Conservation (phyloP, 257 asterid species). For the Thymus quinquecostatus region DNA sequence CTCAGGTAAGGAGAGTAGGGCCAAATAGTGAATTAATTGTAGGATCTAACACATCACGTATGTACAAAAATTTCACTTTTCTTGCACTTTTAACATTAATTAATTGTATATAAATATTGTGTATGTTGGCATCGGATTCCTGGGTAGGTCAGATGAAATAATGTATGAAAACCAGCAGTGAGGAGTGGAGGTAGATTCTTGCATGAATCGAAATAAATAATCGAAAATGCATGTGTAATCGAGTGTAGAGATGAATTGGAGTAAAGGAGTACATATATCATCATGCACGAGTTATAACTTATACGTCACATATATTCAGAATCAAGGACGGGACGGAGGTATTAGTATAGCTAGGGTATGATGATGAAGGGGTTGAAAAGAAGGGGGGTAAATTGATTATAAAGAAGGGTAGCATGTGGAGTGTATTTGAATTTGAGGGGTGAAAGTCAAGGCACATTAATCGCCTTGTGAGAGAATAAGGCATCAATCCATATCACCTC, state of each 20-base stretch:
- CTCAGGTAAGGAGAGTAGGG: too few species aligned
- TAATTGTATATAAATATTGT: too few species aligned
- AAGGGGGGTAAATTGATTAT: background rate
- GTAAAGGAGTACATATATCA: background rate
- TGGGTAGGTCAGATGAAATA: background rate
- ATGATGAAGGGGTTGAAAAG: constrained; percentile 20
- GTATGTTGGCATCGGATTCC: too few species aligned
- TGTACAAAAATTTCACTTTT: too few species aligned
- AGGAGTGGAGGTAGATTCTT: background rate
- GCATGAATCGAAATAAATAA: background rate
- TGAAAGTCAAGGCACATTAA: constrained; percentile 34
- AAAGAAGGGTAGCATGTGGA: constrained; percentile 31
- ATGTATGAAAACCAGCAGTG: background rate
- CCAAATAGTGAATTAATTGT: too few species aligned
- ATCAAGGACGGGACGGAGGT: background rate
- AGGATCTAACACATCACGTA: too few species aligned
- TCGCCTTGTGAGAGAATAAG: constrained; percentile 23
- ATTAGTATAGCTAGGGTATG: background rate
- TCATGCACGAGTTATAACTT: too few species aligned
- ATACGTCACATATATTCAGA: too few species aligned
- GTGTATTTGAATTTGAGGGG: constrained; percentile 12
- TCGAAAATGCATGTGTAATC: background rate
- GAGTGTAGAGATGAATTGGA: background rate
- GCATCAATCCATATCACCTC: constrained; percentile 31
- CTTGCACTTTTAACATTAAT: too few species aligned